These are phyloP conservation scores for Botrytis tulipae DNA, from an alignment of 2,329 filamentous ascomycete species.

Conservation along the genomic window DNA sequence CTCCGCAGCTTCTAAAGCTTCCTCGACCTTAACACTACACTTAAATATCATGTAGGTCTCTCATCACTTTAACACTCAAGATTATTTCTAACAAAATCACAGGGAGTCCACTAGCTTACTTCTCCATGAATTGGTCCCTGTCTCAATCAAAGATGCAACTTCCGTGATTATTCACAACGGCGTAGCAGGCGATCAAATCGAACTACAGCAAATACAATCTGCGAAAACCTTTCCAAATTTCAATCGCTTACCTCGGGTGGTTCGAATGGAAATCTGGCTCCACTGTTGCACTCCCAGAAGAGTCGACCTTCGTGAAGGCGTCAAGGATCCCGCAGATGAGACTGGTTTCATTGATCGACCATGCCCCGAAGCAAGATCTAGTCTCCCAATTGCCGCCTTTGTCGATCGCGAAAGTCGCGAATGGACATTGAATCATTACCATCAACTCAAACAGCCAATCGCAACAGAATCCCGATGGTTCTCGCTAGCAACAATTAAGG, in stretches of 20 bases:
- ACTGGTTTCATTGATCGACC: not conserved
- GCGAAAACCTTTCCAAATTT: not conserved
- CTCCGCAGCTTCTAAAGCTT: not conserved
- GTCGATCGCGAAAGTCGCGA: conserved; percentile 2
- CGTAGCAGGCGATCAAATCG: no score
- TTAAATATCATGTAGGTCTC: not conserved
- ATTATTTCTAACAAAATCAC: not conserved
- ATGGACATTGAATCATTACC: not conserved
- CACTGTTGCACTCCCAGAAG: not conserved
- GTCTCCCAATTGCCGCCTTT: not conserved
- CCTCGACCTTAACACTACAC: not conserved
- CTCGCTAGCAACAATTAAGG: not conserved
- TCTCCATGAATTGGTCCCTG: not conserved
- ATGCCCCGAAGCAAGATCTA: not conserved
- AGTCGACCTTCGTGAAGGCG: conserved; percentile 5
- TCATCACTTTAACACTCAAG: not conserved
- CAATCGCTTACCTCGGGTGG: not conserved
- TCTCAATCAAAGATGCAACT: not conserved
- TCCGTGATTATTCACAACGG: not conserved
- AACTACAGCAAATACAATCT: not conserved
- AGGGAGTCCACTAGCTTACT: not conserved
- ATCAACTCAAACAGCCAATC: not conserved
- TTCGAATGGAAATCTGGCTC: not conserved
- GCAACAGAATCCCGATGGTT: not conserved
- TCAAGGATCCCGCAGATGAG: not conserved